These are phyloP conservation scores for Apiotrichum domesticum DNA, from an alignment of 1,284 basidiomycete species.

Conservation along the genomic window DNA sequence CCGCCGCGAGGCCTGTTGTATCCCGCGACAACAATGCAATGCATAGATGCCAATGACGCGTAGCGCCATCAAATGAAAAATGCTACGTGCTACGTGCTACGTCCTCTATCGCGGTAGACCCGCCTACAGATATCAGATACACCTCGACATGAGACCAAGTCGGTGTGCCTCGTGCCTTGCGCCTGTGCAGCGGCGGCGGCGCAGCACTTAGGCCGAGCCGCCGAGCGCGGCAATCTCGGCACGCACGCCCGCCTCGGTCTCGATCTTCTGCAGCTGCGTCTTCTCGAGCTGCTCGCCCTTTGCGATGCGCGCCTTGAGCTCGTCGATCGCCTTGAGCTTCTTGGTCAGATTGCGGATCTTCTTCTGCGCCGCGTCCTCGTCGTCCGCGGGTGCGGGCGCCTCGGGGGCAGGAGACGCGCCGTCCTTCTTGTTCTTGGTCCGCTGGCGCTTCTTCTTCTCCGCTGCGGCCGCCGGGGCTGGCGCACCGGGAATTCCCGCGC, in stretches of 20 bases:
- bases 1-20: not conserved
- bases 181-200: too few relatives aligned
- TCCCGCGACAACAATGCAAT: constrained; percentile 19
- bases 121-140: too few relatives aligned
- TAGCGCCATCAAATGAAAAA: not conserved
- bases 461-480: constrained; percentile 35
- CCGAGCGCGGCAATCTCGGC: constrained; percentile 62
- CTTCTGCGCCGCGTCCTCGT: constrained; percentile 73
- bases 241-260: constrained; percentile 73
- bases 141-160: too few relatives aligned
- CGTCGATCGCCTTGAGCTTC: constrained; percentile 90
- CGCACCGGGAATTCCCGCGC: constrained; percentile 51
- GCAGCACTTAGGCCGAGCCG: constrained; percentile 14
- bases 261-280: constrained; percentile 93
- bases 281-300: constrained; percentile 84
- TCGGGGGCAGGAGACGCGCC: constrained; percentile 31
- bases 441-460: constrained; percentile 55
- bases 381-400: constrained; percentile 38
- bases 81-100: not conserved
- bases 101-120: too few relatives aligned
- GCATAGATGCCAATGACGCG: constrained; percentile 14
- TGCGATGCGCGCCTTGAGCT: constrained; percentile 81
- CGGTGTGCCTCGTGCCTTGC: too few relatives aligned
- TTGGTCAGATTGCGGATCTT: constrained; percentile 92
- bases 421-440: constrained; percentile 53